Base-by-base conservation (phyloP, 148 eudicot species). In the Limonium bicolor region DNA sequence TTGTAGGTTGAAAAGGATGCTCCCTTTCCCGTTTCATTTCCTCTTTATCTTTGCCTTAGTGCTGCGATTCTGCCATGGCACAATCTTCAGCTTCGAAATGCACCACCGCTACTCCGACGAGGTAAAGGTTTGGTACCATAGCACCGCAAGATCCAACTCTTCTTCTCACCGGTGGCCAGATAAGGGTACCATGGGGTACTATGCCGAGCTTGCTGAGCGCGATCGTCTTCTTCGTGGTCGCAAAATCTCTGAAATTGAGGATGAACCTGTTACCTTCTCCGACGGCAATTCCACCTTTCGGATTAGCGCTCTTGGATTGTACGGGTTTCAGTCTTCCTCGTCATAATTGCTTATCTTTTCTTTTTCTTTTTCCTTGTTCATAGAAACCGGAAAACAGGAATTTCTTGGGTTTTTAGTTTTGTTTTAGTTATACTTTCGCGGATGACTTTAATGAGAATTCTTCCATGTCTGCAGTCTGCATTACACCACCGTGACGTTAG, bases 261-360 rank as follows among this genome's bases (percentile, higher is more conserved):
- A n/a, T n/a, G 64, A 46, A 11, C 63, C 70, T 13, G 43, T 80
- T 20, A 80, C 92, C 13, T 80, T 88, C 50, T 72, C 86, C 20
- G 92, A 73, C 24, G 92, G 96, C 2, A 88, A 83, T 46, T 57
- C 73, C 4, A 77, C 92, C 4, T 70, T 80, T 32, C 80, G 79
- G 4, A 74, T 88, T 51, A 83, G 77, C 68, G 65, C 83, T 15
- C 59, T 88, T 43, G 97, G 97, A 61, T 88, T 77, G 94, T 83
- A 70, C 5, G 82, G 4, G 28, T 28, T 27, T 27, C 38, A 18
- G 20, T 54, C 27, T 22, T n/a, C n/a, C n/a, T 8, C 36, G 38
- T 56, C 26, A 4, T 22, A 19, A 11, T 7, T 27, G 22, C 27
- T 24, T 54, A 27, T 51, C 52, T 30, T 43, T 38, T 11, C 34